Evolutionary conservation across 1,284 basidiomycete genomes (phyloP), one percentile per base, ranked within the genome.

Genomic region (Kwoniella shivajii): DNA sequence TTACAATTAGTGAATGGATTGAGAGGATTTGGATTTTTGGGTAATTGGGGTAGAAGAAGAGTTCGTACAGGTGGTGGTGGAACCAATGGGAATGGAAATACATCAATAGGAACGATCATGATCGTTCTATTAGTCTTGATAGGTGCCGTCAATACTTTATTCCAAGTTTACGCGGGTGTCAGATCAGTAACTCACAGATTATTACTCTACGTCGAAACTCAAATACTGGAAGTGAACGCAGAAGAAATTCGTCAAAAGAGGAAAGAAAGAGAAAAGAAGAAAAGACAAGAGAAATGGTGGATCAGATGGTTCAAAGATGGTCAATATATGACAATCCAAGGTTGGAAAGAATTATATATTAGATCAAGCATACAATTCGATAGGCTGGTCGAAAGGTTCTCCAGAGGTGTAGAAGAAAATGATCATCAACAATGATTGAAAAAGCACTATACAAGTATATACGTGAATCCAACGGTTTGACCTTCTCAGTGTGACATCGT

Each of bases 1-100:
- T 60, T 77, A 1, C 74, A 78, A 41, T 42, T 77, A 6, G 57
- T 66, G 24, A 73, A 77, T 59, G 67, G 69, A 7, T 44, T 77
- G n/a, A 64, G 73, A 11, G 68, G 68, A 0, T 61, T 67, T 2
- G 73, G 69, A 0, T 54, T 69, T 14, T 58, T 73, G 30, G 55
- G 68, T n/a, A 60, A 62, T 27, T 64, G 64, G 31, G 57, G 64
- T 11, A 42, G 64, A 43, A 30, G 57, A 9, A 34, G 61, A 24
- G 20, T 54, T 16, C 45, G 61, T 11, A 38, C 52, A 20, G 47
- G 48, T 10, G 56, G 47, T 14, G 39, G 44, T n/a, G 50, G 60
- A 18, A 48, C 36, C 14, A 38, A 47, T 11, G 50, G 39, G 4
- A 57, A 52, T 4, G 43, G 49, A 16, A 49, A 43, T 14, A 31